Percentiles rank a stretch among this genome's conserved stretches.
These are phyloP conservation scores for Ceratocystis destructans DNA, from an alignment of 2,329 filamentous ascomycete species.

Conservation along the genomic window DNA sequence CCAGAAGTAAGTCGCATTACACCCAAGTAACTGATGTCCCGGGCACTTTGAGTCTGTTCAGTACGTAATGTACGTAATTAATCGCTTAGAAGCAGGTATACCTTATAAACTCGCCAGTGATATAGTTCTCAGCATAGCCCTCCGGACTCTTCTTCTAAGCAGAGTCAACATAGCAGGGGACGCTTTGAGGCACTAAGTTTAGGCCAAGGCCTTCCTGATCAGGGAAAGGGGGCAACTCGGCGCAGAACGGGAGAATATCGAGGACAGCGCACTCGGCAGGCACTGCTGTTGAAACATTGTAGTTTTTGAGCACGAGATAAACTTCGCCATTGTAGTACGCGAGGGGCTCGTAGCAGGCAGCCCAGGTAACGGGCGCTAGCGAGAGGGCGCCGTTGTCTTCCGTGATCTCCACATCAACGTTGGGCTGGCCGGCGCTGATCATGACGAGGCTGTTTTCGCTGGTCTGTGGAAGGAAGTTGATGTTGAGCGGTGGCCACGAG, in stretches of 20 bases:
- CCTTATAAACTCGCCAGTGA: neutral
- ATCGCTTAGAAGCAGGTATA: neutral
- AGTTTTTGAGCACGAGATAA: constrained; percentile 21
- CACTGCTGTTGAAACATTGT: constrained; percentile 22
- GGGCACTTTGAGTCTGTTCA: neutral
- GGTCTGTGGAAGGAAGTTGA: constrained; percentile 25
- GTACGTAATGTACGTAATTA: neutral
- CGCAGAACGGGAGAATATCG: constrained; percentile 33
- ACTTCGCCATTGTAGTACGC: constrained; percentile 30
- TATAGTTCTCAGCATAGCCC: neutral
- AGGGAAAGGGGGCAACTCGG: constrained; percentile 27
- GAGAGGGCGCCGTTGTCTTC: constrained; percentile 25
- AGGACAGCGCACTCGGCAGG: constrained; percentile 32
- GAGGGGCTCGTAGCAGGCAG: constrained; percentile 32
- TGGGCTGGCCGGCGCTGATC: constrained; percentile 24
- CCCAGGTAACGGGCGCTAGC: constrained; percentile 27
- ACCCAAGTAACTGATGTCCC: neutral
- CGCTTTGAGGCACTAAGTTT: neutral
- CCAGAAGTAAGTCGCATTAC: neutral
- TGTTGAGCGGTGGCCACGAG: constrained; percentile 29
- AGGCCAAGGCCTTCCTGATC: constrained; percentile 5
- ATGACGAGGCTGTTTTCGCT: constrained; percentile 25
- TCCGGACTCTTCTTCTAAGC: constrained; percentile 12
- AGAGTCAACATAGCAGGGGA: constrained; percentile 14
- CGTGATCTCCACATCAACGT: constrained; percentile 29